A percentile compares a stretch with the other conserved stretches of the same genome.
These are phyloP conservation scores for Sporothrix mexicana DNA, from an alignment of 2,329 filamentous ascomycete genomes.

Conservation along the genomic window DNA sequence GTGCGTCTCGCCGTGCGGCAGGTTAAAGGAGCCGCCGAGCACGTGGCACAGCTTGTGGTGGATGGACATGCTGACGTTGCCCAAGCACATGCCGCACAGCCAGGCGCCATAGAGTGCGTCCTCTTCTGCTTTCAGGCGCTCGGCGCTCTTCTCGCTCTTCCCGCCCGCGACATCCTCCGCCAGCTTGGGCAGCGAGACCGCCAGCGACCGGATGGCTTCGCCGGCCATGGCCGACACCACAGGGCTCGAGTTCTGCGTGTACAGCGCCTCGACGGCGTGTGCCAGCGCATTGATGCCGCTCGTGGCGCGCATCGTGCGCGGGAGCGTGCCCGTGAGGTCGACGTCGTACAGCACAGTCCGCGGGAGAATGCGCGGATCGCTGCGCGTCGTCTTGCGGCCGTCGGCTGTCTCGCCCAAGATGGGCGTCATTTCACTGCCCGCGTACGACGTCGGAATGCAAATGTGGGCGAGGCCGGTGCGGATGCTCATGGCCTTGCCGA, in stretches of 20 bases:
- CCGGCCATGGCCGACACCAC: constrained; percentile 63
- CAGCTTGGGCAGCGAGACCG: constrained; percentile 59
- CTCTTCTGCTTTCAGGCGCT: constrained; percentile 50
- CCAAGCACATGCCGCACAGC: constrained; percentile 67
- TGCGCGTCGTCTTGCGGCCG: constrained; percentile 62
- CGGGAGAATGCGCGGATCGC: constrained; percentile 65
- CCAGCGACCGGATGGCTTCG: constrained; percentile 62
- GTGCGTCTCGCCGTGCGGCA: constrained; percentile 70
- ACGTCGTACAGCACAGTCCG: constrained; percentile 69
- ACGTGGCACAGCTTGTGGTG: constrained; percentile 73
- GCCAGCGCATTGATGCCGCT: constrained; percentile 71
- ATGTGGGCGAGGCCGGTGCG: constrained; percentile 34
- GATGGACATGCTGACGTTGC: constrained; percentile 65
- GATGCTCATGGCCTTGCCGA: constrained; percentile 61
- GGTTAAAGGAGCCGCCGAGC: constrained; percentile 65
- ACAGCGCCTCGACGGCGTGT: constrained; percentile 68
- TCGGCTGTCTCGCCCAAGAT: constrained; percentile 67
- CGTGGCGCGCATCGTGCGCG: constrained; percentile 57
- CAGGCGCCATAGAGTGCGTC: constrained; percentile 67
- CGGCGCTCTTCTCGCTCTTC: constrained; percentile 47
- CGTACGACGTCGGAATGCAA: constrained; percentile 64
- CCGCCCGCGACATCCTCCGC: constrained; percentile 41
- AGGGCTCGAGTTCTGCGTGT: constrained; percentile 66
- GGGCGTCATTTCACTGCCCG: constrained; percentile 68
- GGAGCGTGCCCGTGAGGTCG: constrained; percentile 65